Evolutionary conservation across 805 yeast genomes (phyloP).

Genomic region (Saturnispora bothae): DNA sequence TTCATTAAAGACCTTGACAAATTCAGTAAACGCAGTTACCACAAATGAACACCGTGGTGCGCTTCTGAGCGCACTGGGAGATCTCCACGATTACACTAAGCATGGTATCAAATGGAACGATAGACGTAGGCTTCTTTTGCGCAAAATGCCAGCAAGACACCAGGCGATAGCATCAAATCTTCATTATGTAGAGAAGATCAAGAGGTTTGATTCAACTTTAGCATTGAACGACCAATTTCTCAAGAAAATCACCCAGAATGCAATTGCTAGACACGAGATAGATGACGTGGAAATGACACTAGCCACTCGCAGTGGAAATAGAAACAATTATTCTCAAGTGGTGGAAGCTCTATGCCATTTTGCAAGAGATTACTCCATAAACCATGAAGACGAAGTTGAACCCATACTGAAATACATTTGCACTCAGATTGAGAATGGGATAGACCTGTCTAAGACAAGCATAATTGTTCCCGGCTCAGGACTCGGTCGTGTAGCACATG

Average conservation of each 20-base stretch:
- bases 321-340: constrained; percentile 34
- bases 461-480: constrained; percentile 86
- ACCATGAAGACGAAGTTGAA: constrained; percentile 36
- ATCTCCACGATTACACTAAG: constrained; percentile 34
- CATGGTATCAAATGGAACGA: constrained; percentile 36
- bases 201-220: constrained; percentile 37
- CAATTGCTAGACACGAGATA: constrained; percentile 30
- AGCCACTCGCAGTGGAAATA: constrained; percentile 15
- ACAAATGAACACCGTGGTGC: constrained; percentile 19
- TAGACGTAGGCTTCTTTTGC: constrained; percentile 32
- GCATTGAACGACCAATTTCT: constrained; percentile 39
- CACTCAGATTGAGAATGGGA: constrained; percentile 26
- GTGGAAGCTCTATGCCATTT: constrained; percentile 67
- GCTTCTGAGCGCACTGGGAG: constrained; percentile 32
- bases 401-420: constrained; percentile 47
- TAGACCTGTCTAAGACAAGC: constrained; percentile 28
- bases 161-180: constrained; percentile 41
- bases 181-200: constrained; percentile 46
- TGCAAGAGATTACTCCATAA: constrained; percentile 64
- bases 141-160: constrained; percentile 43
- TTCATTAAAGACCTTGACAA: constrained; percentile 5
- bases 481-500: constrained; percentile 66
- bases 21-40: constrained; percentile 2
- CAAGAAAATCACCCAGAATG: constrained; percentile 31
- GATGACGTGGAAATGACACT: constrained; percentile 34